Conservation (phyloP, 2,329 filamentous ascomycete genomes). For the Cladosporium velox region DNA sequence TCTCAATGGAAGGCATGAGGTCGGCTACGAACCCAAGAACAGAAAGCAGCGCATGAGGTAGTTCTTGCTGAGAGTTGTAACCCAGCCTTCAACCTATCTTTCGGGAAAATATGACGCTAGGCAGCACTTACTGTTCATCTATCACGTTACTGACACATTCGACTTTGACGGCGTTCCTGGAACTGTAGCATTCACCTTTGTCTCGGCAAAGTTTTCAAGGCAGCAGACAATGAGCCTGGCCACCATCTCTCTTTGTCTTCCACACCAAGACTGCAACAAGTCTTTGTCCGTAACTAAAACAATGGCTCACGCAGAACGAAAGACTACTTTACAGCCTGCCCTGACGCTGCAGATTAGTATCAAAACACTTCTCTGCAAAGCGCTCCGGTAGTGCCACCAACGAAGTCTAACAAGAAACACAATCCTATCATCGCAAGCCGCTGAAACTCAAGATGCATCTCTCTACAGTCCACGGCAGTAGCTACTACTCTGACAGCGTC, state of each 20-base stretch:
- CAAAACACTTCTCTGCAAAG: background rate
- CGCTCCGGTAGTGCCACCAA: slow-evolving; percentile 6
- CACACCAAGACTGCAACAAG: background rate
- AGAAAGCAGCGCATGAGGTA: background rate
- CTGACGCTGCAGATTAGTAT: background rate
- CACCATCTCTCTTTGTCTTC: background rate
- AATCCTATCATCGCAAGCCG: background rate
- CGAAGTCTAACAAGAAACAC: background rate
- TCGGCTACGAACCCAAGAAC: background rate
- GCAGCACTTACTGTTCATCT: background rate
- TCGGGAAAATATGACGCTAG: background rate
- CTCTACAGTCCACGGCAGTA: slow-evolving; percentile 11
- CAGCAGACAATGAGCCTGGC: background rate
- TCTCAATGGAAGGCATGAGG: background rate
- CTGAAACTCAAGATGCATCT: slow-evolving; percentile 16
- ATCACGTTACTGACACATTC: background rate
- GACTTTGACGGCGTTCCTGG: background rate
- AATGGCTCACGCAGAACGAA: background rate
- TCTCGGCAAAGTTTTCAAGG: background rate
- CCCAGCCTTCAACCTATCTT: background rate
- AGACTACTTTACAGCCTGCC: background rate
- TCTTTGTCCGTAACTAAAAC: background rate
- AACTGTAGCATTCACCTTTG: background rate
- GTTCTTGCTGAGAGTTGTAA: background rate
- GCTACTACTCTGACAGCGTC: slow-evolving; percentile 4